Percentiles rank a stretch among this genome's conserved stretches.
Conservation (phyloP, 2,329 filamentous ascomycete genomes). For the Fusarium anthophilum region DNA sequence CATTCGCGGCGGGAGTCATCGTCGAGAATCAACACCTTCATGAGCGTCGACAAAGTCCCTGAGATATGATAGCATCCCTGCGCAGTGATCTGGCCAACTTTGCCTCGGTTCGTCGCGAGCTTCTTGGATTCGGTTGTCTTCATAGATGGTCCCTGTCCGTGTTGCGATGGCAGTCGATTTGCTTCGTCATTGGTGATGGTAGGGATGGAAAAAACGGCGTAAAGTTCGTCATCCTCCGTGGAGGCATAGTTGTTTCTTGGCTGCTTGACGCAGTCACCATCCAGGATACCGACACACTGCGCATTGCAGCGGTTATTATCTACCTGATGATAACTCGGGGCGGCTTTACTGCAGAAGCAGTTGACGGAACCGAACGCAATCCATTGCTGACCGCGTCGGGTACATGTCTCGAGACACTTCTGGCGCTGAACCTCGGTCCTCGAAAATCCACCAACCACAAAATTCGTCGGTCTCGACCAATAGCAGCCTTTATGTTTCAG, state of each 20-base stretch:
- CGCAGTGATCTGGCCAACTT: background rate
- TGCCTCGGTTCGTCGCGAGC: background rate
- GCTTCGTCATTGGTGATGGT: background rate
- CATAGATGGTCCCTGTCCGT: background rate
- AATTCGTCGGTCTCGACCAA: background rate
- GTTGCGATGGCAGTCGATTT: background rate
- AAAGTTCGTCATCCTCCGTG: background rate
- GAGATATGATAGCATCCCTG: background rate
- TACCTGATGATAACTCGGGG: background rate
- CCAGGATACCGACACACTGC: background rate
- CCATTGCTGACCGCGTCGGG: no score
- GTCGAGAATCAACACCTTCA: background rate
- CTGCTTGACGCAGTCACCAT: background rate
- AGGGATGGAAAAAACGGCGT: background rate
- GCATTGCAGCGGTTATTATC: background rate
- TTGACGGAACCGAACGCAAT: background rate
- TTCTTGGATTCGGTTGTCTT: background rate
- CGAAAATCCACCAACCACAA: background rate
- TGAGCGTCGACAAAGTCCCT: no score
- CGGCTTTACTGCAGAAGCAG: background rate
- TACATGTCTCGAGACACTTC: background rate
- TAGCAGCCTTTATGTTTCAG: background rate
- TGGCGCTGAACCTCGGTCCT: background rate
- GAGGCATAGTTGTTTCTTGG: background rate
- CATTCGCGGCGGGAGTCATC: background rate